Evolutionary conservation across 208 protist species (phyloP), one percentile per base, ranked within the genome.

Genomic region (Leishmania guyanensis): DNA sequence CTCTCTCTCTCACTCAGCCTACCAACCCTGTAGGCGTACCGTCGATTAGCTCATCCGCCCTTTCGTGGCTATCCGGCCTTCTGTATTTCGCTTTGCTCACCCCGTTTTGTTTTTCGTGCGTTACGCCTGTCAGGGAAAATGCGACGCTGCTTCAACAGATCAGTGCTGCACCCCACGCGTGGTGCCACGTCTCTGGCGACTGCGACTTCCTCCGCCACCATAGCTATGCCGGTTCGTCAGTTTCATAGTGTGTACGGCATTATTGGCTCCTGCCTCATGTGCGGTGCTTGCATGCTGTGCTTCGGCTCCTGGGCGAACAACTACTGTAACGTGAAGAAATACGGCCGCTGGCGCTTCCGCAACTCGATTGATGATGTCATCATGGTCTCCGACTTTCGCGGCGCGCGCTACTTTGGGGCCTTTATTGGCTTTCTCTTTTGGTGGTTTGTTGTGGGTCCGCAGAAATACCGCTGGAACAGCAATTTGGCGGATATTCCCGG

Each of bases 251-350:
- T 94, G 29, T 86, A 90, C 58, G 78, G 86, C 64, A 51, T 97
- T 65, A 80, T 92, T 22, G 89, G 86, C 51, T 95, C 92, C 43
- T 82, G 84, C 72, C 75, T 91, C 64, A 94, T 89, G 85, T 94
- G 91, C 71, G 72, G 77, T n/a, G 88, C 84, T 46, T 95, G 90
- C 86, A 90, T 97, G 82, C 75, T 93, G 29, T 95, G 88, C 86
- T 96, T 96, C 85, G 90, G 84, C 70, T 94, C 88, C 65, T 96
- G 92, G 92, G 94, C 89, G 1, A 97, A 97, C 84, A 96, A 96
- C 86, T 89, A 90, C 77, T 93, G 88, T 82, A 97, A 97, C 84
- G 92, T 97, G 54, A 86, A 84, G 70, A 96, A 93, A 78, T 96
- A 96, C 78, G 94, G 94, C 51, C 89, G 89, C 33, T 97, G 91